Conservation (phyloP, 805 yeast genomes). For the Starmerella powellii region DNA sequence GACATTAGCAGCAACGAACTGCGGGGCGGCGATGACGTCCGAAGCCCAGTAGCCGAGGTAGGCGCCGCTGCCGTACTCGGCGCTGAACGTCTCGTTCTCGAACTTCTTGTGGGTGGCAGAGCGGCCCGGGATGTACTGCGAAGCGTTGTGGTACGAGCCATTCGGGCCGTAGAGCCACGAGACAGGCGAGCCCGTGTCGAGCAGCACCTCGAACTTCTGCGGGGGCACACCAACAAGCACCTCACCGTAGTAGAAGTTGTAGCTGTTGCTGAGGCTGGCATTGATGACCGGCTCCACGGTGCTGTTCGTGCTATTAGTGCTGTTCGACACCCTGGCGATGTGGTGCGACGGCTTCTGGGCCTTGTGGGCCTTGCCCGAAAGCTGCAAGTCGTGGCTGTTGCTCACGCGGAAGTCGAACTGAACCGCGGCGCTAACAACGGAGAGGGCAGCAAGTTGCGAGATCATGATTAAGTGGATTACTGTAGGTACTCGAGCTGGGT, state of each 20-base stretch:
- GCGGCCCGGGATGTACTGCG: conserved; percentile 23
- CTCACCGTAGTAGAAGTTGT: conserved; percentile 30
- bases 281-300: conserved; percentile 16
- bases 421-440: conserved; percentile 12
- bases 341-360: background rate
- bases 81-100: conserved; percentile 29
- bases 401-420: conserved; percentile 10
- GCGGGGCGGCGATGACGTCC: conserved; percentile 24
- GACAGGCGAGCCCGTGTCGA: conserved; percentile 43
- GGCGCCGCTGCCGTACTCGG: conserved; percentile 31
- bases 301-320: background rate
- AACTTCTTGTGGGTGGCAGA: conserved; percentile 29
- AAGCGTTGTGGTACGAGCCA: conserved; percentile 24
- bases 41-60: conserved; percentile 28
- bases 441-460: conserved; percentile 6
- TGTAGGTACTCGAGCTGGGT: no score
- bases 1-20: conserved; percentile 12
- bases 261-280: conserved; percentile 23
- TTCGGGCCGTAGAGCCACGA: conserved; percentile 36
- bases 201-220: conserved; percentile 33
- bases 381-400: conserved; percentile 4
- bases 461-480: background rate
- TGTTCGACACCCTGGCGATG: background rate
- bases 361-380: background rate
- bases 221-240: conserved; percentile 35